phyloP scores from a whole-genome alignment of 306 rosid genomes.

The Abrus precatorius region DNA sequence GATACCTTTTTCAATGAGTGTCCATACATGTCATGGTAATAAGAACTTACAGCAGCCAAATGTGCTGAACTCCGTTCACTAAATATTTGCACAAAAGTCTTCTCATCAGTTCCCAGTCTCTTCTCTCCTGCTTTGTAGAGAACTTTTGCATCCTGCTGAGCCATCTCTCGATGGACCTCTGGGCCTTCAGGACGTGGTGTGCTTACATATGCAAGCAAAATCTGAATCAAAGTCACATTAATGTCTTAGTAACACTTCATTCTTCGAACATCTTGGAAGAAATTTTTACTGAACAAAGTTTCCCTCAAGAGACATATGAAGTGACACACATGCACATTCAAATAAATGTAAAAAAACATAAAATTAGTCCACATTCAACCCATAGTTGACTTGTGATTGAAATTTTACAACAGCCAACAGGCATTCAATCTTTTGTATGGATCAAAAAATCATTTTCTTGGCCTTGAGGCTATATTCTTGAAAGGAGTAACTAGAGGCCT shows the following conservation, averaged over 20 bases:
- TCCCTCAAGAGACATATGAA: too few species aligned
- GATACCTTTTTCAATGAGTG: slow-evolving; percentile 72
- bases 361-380: slow-evolving; percentile 14
- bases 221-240: slow-evolving; percentile 48
- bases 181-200: slow-evolving; percentile 76
- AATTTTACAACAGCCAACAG: neutral
- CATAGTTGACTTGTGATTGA: slow-evolving; percentile 6
- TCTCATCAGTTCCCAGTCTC: slow-evolving; percentile 65
- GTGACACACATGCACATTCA: slow-evolving; percentile 20
- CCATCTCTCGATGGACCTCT: slow-evolving; percentile 62
- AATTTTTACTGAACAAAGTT: neutral
- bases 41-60: slow-evolving; percentile 62
- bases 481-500: neutral
- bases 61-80: slow-evolving; percentile 76
- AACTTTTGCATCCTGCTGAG: slow-evolving; percentile 53
- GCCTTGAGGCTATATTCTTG: neutral
- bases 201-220: slow-evolving; percentile 70
- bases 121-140: slow-evolving; percentile 68
- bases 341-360: neutral
- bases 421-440: neutral
- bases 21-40: slow-evolving; percentile 62
- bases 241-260: slow-evolving; percentile 22
- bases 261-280: slow-evolving; percentile 20
- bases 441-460: neutral
- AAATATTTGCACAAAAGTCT: slow-evolving; percentile 66